Evolutionary conservation across 495 filamentous ascomycete species (phyloP), one percentile per base, ranked within the genome.

Genomic region (Eremomyces bilateralis): DNA sequence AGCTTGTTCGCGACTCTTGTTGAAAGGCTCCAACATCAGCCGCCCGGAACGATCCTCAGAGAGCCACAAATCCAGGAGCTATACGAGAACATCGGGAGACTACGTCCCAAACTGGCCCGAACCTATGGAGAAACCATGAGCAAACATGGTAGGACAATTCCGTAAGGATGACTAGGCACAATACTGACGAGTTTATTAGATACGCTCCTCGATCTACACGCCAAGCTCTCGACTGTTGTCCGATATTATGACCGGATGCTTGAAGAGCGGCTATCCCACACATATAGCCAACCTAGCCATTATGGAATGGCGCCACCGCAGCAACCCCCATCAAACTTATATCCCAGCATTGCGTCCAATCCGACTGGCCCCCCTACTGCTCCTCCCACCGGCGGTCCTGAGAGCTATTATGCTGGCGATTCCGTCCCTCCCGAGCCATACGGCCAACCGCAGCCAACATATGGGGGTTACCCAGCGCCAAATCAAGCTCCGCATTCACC

Each of bases 71-170:
- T 97, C 28, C 88, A 97, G 50, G 88, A 97, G 54, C 61, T 97
- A 4, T 97, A 97, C 50, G 90, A 95, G 41, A 88, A 83, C 48
- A 94, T 97, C 44, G 84, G 90, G 10, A 58, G 79, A 2, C 61
- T 97, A 39, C 71, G 88, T 32, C 88, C 88, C 1, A 97, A 97
- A 54, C 60, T 97, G 35, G 90, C 90, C 12, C 69, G 88, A 36
- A 94, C 85, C 4, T 95, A 94, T 56, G 88, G 88, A 24, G 88
- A 97, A 57, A 95, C 88, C 1, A 95, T 95, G 88, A 95, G 85
- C 65, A 97, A 95, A 55, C 88, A 95, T 53, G 85, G 83, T 80
- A 61, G 50, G 71, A 61, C 20, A 16, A 15, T 32, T 6, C 17
- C 17, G 15, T 16, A 8, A 32, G 10, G 6, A 8, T 32, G 8